Base-by-base conservation (phyloP, 139 green algal species). In the Astrephomene gubernaculifera region DNA sequence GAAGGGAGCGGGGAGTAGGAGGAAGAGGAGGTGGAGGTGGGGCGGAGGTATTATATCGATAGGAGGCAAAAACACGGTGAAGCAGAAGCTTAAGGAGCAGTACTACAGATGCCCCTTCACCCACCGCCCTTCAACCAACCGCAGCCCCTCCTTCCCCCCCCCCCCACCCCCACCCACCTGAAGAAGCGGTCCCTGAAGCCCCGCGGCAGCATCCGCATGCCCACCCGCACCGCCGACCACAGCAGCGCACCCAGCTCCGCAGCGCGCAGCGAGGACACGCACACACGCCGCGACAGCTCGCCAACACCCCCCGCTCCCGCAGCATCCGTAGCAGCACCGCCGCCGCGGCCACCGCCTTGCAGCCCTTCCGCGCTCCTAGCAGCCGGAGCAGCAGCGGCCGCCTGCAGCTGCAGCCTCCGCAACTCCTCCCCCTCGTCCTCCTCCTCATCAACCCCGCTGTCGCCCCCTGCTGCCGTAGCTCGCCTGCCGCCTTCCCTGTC, bases 171-270 rank as follows among this genome's bases (percentile, higher is more conserved):
- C 4, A 14, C 72, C 2, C 72, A 82, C 75, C 57, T 71, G 39
- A 71, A 57, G 57, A 83, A 83, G n/a, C 72, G 76, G 17, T 44
- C 41, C 4, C 64, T 39, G 76, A 83, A 83, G 5, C 45, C 60
- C 2, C 9, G 24, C 27, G 76, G 76, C 25, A 83, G 31, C 4
- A 39, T n/a, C 39, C 45, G 44, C 60, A 72, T 35, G 19, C 76
- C 76, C 60, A 72, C 61, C 2, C 76, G 76, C 49, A 83, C 76
- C 29, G 76, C 39, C 41, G 76, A 44, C 76, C 76, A 83, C 43
- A 83, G n/a, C 76, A 83, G 57, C 38, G 60, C 61, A 19, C 60
- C 72, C 60, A 83, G 43, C 76, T 83, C 76, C 43, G n/a, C 14
- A 24, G 76, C 29, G 2, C 29, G 61, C 39, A 72, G 61, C 35